Base-by-base conservation (phyloP, 768 basidiomycete species). In the Mycena galopus region DNA sequence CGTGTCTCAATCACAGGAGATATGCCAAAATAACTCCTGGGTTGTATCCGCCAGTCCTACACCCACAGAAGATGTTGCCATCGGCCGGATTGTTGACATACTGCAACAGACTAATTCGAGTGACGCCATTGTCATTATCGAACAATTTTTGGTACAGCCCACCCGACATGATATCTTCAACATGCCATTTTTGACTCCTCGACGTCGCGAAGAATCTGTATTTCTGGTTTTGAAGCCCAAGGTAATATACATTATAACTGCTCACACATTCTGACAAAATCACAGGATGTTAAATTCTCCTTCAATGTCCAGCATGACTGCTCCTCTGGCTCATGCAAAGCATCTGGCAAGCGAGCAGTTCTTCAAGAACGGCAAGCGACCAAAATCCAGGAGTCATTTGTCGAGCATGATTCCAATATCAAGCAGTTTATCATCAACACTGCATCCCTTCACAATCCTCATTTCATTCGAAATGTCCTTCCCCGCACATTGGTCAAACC, bases 21-120 rank as follows among this genome's bases (percentile, higher is more conserved):
- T 67, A 33, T 80, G 80, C 65, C 23, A 60, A 21, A 59, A 70
- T 32, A 72, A 69, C 23, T 76, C 73, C 8, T 81, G 78, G 79
- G 75, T 80, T 12, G 76, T 80, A 70, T 78, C 77, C 27, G 73
- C 33, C 23, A 63, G 60, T 55, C 69, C 69, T 4, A 27, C 65
- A 11, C 51, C 62, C 4, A 17, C 23, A 23, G 64, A 65, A 21
- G n/a, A 27, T 3, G 32, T 32, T 63, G 35, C 29, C 4, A 59
- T 53, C 16, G 69, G 63, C 5, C 42, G 27, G 30, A 44, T 71
- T 27, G 30, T 32, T 29, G 55, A 35, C 32, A 71, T 71, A 21
- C 60, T 71, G 8, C 64, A 55, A 17, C 33, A 55, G 27, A 23
- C 35, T 39, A 51, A 65, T 8, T 65, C 51, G 35, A 53, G 33